A percentile compares a stretch with the other conserved stretches of the same genome.
Evolutionary conservation across 495 filamentous ascomycete genomes (phyloP).

Genomic region (Podospora sp.): DNA sequence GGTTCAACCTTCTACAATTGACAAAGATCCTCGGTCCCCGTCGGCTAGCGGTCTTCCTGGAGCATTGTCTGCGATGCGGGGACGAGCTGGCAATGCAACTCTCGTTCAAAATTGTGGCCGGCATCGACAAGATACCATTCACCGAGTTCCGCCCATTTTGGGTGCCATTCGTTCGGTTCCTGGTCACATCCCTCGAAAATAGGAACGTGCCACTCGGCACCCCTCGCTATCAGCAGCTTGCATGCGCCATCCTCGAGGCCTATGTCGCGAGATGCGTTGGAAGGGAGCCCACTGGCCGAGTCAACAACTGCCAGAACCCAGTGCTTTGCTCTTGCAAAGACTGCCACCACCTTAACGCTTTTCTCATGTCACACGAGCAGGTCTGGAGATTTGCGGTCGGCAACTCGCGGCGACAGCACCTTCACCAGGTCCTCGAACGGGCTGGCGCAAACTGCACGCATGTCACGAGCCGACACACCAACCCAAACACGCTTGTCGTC

Average conservation of each 20-base stretch:
- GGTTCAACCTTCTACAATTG: too few relatives aligned
- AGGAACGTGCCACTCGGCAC: slow-evolving; percentile 8
- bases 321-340: background rate
- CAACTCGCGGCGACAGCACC: too few relatives aligned
- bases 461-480: background rate
- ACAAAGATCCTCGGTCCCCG: too few relatives aligned
- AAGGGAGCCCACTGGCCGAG: slow-evolving; percentile 19
- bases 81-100: slow-evolving; percentile 14
- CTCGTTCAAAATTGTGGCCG: slow-evolving; percentile 13
- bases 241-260: slow-evolving; percentile 22
- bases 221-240: slow-evolving; percentile 23
- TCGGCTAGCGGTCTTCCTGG: slow-evolving; percentile 17
- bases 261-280: slow-evolving; percentile 24
- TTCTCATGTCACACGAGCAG: too few relatives aligned
- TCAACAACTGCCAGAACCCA: too few relatives aligned
- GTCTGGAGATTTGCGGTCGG: too few relatives aligned
- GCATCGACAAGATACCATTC: slow-evolving; percentile 5
- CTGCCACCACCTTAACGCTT: background rate
- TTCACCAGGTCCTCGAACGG: background rate
- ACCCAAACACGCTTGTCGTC: slow-evolving; percentile 8
- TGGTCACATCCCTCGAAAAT: slow-evolving; percentile 22
- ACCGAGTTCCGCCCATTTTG: slow-evolving; percentile 23
- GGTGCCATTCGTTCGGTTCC: slow-evolving; percentile 27
- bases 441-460: background rate
- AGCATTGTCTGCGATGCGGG: slow-evolving; percentile 17